phyloP scores from a whole-genome alignment of 2,329 filamentous ascomycete species.

The Pseudocercospora macadamiae region DNA sequence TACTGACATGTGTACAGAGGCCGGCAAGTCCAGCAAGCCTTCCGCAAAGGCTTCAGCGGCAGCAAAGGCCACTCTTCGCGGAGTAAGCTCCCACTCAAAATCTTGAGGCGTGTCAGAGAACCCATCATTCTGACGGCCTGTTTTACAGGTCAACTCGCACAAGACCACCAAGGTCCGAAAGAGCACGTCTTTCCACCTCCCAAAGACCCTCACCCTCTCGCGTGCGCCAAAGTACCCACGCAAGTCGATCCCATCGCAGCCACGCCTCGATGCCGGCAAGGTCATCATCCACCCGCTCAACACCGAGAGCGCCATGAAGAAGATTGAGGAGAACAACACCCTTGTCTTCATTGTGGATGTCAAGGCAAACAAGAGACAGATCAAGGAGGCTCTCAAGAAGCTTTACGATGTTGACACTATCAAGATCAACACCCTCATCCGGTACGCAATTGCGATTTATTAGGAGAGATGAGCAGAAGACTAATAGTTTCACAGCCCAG shows the following conservation, averaged over 20 bases:
- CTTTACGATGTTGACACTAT: constrained; percentile 97
- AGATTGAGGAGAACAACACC: constrained; percentile 99
- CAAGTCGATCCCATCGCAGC: constrained; percentile 87
- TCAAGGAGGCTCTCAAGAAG: constrained; percentile 98
- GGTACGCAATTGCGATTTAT: constrained; percentile 62
- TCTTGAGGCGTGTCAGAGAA: constrained; percentile 54
- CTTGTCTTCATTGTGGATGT: constrained; percentile 56
- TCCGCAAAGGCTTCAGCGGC: constrained; percentile 81
- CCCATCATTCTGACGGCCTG: constrained; percentile 56
- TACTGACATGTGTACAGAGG: constrained; percentile 42
- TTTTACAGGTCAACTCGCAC: constrained; percentile 68
- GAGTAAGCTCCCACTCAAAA: constrained; percentile 67
- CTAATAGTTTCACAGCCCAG: constrained; percentile 63
- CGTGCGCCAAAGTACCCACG: constrained; percentile 94
- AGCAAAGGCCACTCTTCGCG: constrained; percentile 94
- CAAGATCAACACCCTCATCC: constrained; percentile 99
- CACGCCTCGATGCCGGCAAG: constrained; percentile 96
- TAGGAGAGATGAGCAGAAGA: neutral
- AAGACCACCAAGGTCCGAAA: constrained; percentile 92
- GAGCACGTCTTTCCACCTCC: constrained; percentile 94
- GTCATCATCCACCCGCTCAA: constrained; percentile 97
- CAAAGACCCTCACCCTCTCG: constrained; percentile 92
- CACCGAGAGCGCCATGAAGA: constrained; percentile 99
- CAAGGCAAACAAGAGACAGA: constrained; percentile 99
- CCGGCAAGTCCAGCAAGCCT: constrained; percentile 60